Evolutionary conservation across 371 early-diverging fungal genomes (phyloP).

Genomic region (Amoeboaphelidium occidentale): DNA sequence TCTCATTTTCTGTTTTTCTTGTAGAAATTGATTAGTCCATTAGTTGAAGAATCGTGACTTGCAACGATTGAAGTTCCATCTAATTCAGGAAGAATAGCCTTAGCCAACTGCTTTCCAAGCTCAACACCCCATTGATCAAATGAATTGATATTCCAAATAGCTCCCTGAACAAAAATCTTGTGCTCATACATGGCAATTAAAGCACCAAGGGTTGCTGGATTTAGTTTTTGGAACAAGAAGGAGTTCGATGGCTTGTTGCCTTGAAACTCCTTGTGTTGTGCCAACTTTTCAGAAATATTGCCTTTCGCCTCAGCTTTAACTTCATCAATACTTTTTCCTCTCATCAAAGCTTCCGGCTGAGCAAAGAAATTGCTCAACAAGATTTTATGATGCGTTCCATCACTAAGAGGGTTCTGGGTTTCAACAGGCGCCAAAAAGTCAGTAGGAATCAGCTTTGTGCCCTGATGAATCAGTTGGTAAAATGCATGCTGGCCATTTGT

Average conservation of each 20-base stretch:
- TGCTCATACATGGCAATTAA: conserved; percentile 96
- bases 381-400: conserved; percentile 66
- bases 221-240: conserved; percentile 70
- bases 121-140: conserved; percentile 97
- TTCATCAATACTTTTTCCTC: conserved; percentile 55
- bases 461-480: conserved; percentile 98
- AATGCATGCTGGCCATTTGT: conserved; percentile 99
- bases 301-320: conserved; percentile 32
- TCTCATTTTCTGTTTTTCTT: conserved; percentile 7
- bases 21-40: conserved; percentile 69
- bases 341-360: conserved; percentile 93
- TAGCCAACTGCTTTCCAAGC: conserved; percentile 96
- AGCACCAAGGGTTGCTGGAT: conserved; percentile 78
- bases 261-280: conserved; percentile 73
- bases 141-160: conserved; percentile 93
- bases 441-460: conserved; percentile 79
- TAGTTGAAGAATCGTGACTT: conserved; percentile 71
- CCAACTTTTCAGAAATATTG: conserved; percentile 22
- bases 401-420: conserved; percentile 56
- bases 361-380: conserved; percentile 96
- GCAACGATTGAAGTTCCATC: conserved; percentile 21
- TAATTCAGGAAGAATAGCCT: conserved; percentile 75
- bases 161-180: conserved; percentile 97
- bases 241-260: conserved; percentile 96
- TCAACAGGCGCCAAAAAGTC: conserved; percentile 89